phyloP scores from a whole-genome alignment of 2,329 filamentous ascomycete genomes.

The Sodiomyces alkalinus region DNA sequence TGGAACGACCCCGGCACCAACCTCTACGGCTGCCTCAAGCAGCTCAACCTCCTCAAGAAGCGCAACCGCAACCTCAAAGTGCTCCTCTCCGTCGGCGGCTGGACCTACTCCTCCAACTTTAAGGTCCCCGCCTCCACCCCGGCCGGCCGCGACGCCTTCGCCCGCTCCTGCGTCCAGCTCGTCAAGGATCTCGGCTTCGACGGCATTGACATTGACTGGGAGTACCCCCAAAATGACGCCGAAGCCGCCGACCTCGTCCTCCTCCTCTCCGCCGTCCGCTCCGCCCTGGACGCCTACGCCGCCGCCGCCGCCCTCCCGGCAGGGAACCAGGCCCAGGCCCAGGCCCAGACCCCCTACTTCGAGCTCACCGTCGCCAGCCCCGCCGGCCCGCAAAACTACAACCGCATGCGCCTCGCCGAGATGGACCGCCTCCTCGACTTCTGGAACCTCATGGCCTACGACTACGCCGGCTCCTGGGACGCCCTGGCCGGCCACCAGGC shows the following conservation, averaged over 20 bases:
- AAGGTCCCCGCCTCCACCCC: conserved; percentile 56
- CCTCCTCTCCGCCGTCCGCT: conserved; percentile 40
- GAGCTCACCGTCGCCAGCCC: conserved; percentile 51
- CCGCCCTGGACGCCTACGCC: conserved; percentile 42
- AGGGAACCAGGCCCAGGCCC: no score
- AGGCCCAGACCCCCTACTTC: conserved; percentile 33
- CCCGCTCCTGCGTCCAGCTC: conserved; percentile 55
- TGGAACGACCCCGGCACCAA: conserved; percentile 65
- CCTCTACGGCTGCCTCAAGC: conserved; percentile 78
- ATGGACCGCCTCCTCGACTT: conserved; percentile 58
- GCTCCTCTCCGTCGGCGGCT: conserved; percentile 77
- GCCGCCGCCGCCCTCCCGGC: conserved; percentile 18
- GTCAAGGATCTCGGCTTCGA: conserved; percentile 72
- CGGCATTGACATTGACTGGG: conserved; percentile 55
- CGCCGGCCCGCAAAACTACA: conserved; percentile 46
- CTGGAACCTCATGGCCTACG: conserved; percentile 80
- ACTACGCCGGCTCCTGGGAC: conserved; percentile 78
- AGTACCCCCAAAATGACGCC: conserved; percentile 39
- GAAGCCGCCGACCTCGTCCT: conserved; percentile 45
- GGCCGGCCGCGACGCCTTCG: conserved; percentile 56
- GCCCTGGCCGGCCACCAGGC: conserved; percentile 57
- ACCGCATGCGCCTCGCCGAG: conserved; percentile 42
- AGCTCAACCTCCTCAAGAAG: conserved; percentile 72
- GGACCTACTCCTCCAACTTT: conserved; percentile 84
- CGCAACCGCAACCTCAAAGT: conserved; percentile 72